Percentiles rank a stretch among this genome's conserved stretches.
These are phyloP conservation scores for Trichoderma hamatum DNA, from an alignment of 2,329 filamentous ascomycete genomes.

Conservation along the genomic window DNA sequence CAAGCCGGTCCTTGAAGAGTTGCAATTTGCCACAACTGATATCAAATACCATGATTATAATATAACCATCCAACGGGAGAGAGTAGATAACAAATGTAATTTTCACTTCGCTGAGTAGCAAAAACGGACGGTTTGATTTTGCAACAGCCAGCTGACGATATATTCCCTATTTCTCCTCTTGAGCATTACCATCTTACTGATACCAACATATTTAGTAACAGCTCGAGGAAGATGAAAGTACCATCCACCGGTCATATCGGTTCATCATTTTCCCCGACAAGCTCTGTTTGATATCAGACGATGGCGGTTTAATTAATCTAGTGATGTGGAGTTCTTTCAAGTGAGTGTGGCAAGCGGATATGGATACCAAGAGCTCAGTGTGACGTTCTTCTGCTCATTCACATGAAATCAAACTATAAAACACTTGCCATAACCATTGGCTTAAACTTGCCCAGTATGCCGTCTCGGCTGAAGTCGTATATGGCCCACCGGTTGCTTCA, in stretches of 20 bases:
- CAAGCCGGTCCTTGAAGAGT: not conserved
- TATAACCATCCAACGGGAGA: not conserved
- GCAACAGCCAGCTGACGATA: not conserved
- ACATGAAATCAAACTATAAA: not conserved
- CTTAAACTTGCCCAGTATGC: not conserved
- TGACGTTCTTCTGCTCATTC: too few species aligned
- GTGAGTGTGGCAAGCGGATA: not conserved
- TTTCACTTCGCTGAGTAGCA: not conserved
- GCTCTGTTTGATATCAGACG: not conserved
- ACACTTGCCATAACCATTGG: not conserved
- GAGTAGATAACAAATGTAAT: not conserved
- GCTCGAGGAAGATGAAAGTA: not conserved
- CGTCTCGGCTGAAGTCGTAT: not conserved
- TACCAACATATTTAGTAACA: not conserved
- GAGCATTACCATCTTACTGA: too few species aligned
- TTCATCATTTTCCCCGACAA: not conserved
- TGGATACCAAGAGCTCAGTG: not conserved
- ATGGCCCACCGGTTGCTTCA: not conserved
- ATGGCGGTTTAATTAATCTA: not conserved
- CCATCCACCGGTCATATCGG: not conserved
- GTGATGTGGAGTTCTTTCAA: not conserved
- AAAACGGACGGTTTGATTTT: not conserved
- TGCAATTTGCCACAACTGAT: not conserved
- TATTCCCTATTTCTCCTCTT: not conserved
- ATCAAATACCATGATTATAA: not conserved